Evolutionary conservation across 768 basidiomycete species (phyloP).

Genomic region (Crucibulum laeve): DNA sequence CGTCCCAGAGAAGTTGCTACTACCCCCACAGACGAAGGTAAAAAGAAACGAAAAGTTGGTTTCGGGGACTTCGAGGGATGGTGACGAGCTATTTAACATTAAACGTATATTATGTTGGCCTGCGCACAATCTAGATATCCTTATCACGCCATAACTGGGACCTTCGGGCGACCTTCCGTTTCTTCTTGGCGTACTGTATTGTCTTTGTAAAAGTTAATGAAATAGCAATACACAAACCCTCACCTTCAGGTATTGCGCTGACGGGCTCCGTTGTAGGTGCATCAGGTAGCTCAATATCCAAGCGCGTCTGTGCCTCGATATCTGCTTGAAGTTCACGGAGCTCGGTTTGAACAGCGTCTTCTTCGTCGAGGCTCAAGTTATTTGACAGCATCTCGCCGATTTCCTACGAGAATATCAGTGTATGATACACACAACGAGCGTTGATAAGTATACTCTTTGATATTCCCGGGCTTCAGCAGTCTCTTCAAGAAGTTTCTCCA

Average conservation of each 20-base stretch:
- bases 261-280: slow-evolving; percentile 46
- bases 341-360: slow-evolving; percentile 89
- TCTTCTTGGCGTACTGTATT: not conserved
- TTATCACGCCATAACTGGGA: slow-evolving; percentile 3
- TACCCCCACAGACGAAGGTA: slow-evolving; percentile 39
- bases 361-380: slow-evolving; percentile 81
- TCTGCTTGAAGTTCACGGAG: slow-evolving; percentile 64
- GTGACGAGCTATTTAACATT: slow-evolving; percentile 31
- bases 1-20: slow-evolving; percentile 27
- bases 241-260: slow-evolving; percentile 14
- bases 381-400: slow-evolving; percentile 84
- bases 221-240: slow-evolving; percentile 19
- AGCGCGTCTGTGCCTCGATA: slow-evolving; percentile 23
- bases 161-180: not conserved
- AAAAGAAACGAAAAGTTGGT: slow-evolving; percentile 80
- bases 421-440: not conserved
- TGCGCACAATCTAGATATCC: slow-evolving; percentile 3
- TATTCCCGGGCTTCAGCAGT: slow-evolving; percentile 91
- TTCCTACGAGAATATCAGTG: slow-evolving; percentile 56
- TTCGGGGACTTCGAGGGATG: slow-evolving; percentile 91
- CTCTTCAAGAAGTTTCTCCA: slow-evolving; percentile 92
- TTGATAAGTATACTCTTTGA: slow-evolving; percentile 57
- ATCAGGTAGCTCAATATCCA: slow-evolving; percentile 42
- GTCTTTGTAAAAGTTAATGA: not conserved
- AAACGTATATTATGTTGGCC: not conserved